Base-by-base conservation (phyloP, 768 basidiomycete species). In the Suillus hirtellus region DNA sequence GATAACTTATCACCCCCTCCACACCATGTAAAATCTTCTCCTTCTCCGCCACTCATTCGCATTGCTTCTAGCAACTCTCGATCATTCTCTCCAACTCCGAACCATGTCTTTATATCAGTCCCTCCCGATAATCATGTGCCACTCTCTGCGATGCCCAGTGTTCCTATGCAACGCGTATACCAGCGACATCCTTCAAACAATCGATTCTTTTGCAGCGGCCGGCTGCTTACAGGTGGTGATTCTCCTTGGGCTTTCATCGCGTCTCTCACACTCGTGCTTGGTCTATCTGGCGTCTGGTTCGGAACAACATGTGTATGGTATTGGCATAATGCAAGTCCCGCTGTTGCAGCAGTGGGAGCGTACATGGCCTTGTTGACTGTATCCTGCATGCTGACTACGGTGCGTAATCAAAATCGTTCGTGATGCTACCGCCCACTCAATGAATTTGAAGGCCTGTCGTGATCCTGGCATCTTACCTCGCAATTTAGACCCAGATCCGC, bases 391-490 rank as follows among this genome's bases (percentile, higher is more conserved):
- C 67, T 92, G 60, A 82, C 86, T 11, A 92, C 93, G 49, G 90
- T 92, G 66, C 69, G 87, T 79, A 8, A 38, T 56, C 46, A 52
- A 46, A 58, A 14, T 38, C 46, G 56, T 60, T 44, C 50, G 62
- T 49, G 31, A 59, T 60, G 50, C 47, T 31, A 54, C 62, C 66
- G 11, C 40, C 27, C 27, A 2, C 64, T 42, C 5, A 12, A 47
- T 64, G 49, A 63, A 56, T 50, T 47, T 62, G 60, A 43, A 90
- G 90, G 92, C 93, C 9, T 87, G 86, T 67, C 81, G 84, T 37
- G 92, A 96, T 70, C 90, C 93, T 59, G 96, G 96, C 12, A 95
- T 98, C 60, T 75, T 99, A 27, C 96, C 96, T 14, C 85, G 96
- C 6, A 80, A 91, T 72, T 75, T 98, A 37, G 96, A 99, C 77